These are phyloP conservation scores for Coemansia sp. DNA, from an alignment of 192 early-diverging fungal species.

Conservation along the genomic window DNA sequence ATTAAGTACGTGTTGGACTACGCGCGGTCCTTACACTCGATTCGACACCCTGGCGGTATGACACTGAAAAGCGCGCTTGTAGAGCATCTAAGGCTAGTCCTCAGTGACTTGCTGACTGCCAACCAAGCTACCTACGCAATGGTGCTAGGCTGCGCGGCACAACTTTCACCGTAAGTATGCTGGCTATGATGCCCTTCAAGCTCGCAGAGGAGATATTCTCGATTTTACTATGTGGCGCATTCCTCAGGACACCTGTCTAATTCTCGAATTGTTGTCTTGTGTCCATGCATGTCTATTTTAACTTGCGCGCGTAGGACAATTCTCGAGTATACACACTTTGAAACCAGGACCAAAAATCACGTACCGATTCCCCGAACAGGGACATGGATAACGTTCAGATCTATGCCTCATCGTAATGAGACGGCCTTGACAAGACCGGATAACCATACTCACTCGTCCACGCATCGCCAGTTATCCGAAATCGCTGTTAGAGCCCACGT, in stretches of 20 bases:
- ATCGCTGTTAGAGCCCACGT: not conserved
- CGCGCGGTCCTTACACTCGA: constrained; percentile 4
- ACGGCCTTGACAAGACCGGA: not conserved
- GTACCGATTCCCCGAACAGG: constrained; percentile 7
- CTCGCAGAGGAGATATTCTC: not conserved
- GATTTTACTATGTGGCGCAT: not conserved
- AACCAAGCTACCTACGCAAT: not conserved
- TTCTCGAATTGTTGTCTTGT: not conserved
- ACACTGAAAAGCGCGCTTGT: constrained; percentile 11
- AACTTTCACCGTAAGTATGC: not conserved
- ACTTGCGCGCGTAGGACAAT: not conserved
- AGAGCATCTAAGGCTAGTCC: not conserved
- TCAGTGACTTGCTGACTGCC: not conserved
- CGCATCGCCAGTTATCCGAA: not conserved
- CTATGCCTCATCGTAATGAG: not conserved
- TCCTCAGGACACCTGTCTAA: not conserved
- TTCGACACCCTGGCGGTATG: not conserved
- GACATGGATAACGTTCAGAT: constrained; percentile 7
- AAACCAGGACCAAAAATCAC: not conserved
- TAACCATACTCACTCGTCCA: not conserved
- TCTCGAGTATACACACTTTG: constrained; percentile 3
- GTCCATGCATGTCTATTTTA: not conserved
- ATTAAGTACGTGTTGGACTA: constrained; percentile 19
- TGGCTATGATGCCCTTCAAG: not conserved
- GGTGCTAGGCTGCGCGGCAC: constrained; percentile 3